These are phyloP conservation scores for Fusarium compactum DNA, from an alignment of 2,329 filamentous ascomycete species.

Conservation along the genomic window DNA sequence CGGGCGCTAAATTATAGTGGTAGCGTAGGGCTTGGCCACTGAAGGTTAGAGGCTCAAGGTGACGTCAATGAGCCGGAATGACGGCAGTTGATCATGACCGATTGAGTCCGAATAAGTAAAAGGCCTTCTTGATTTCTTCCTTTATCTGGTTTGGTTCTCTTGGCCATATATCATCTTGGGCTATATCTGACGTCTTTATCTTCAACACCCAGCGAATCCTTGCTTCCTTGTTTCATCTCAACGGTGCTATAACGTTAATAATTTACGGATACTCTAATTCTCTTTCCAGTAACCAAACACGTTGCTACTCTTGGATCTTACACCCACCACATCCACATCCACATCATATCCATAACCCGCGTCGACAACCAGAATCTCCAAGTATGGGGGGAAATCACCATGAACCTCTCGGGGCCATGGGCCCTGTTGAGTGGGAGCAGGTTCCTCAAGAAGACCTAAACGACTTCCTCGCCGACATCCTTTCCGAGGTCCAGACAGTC, in stretches of 20 bases:
- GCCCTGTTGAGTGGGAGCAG: constrained; percentile 66
- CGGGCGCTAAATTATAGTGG: constrained; percentile 28
- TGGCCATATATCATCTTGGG: constrained; percentile 21
- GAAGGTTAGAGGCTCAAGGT: constrained; percentile 2
- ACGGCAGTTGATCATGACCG: constrained; percentile 37
- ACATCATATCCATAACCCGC: background rate
- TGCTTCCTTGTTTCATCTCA: constrained; percentile 18
- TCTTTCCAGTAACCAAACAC: constrained; percentile 6
- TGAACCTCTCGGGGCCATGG: constrained; percentile 68
- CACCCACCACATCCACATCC: background rate
- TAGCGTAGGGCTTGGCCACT: constrained; percentile 17
- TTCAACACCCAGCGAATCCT: constrained; percentile 7
- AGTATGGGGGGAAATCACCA: constrained; percentile 67
- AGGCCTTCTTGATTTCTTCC: constrained; percentile 17
- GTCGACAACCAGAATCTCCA: background rate
- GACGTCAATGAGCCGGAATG: constrained; percentile 40
- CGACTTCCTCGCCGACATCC: constrained; percentile 68
- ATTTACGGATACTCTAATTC: background rate
- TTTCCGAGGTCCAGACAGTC: constrained; percentile 76
- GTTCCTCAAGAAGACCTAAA: constrained; percentile 62
- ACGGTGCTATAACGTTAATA: background rate
- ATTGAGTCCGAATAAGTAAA: constrained; percentile 15
- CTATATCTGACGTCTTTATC: constrained; percentile 35
- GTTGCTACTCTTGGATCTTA: background rate
- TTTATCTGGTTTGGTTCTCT: constrained; percentile 14